Base-by-base conservation (phyloP, 495 filamentous ascomycete species). In the Penicillium silybi region DNA sequence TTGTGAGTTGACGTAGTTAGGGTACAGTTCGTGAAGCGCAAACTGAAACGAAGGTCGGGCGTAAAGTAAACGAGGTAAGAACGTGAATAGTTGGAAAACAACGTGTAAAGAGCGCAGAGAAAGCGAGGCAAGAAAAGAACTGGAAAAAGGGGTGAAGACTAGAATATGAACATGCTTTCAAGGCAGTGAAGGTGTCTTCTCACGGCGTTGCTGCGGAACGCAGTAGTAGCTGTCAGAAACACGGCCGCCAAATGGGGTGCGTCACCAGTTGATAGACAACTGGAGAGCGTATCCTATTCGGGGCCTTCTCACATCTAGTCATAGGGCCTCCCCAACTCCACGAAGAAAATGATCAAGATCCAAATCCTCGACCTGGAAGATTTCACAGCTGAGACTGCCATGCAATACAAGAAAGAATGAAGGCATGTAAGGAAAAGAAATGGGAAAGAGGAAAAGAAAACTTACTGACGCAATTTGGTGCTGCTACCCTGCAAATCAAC, bases 391-490 rank as follows among this genome's bases (percentile, higher is more conserved):
- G 29, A 51, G 15, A 54, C 26, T 29, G n/a, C 34, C 29, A 35
- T 45, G 25, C 53, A 54, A 55, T 57, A 50, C 50, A 54, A 50
- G 49, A 56, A 7, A 29, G 9, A 29, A 29, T 6, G 1, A 29
- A 5, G 9, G 29, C 29, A 13, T 15, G 10, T 32, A 32, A 32
- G 10, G 9, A 13, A 13, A 48, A 22, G 26, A 48, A 29, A 34
- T 18, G 37, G 8, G 13, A 41, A 40, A 45, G 10, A 56, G 47
- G 46, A 41, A 34, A 38, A 20, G 18, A 16, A 46, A 48, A 51
- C 64, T 61, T 59, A 69, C 64, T 48, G 48, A 44, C 52, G 54
- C 50, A 52, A 57, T 57, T 42, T 23, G 20, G 48, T 48, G 48
- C 27, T 29, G 52, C 48, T 47, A 22, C 26, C n/a, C 27, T 43